Base-by-base conservation (phyloP, 2,329 filamentous ascomycete genomes). In the Ophiostoma australiae region DNA sequence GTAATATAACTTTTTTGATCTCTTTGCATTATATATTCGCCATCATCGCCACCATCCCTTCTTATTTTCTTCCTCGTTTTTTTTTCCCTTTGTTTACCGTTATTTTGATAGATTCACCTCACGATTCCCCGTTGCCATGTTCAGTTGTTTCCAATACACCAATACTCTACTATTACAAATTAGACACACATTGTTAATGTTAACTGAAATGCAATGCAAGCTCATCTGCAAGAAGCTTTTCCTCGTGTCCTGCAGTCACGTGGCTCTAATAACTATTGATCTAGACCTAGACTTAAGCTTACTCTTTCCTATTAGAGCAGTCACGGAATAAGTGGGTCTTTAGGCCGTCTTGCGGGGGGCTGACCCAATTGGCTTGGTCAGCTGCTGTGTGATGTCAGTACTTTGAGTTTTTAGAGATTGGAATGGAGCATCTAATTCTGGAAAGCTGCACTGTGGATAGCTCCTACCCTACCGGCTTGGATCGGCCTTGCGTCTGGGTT, bases 301-400 rank as follows among this genome's bases (percentile, higher is more conserved):
- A 15, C 11, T 58, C n/a, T 27, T 58, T 58, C 52, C 52, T 27
- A 58, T 23, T 58, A 31, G 27, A 27, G n/a, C 1, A 31, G 52
- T 48, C n/a, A 10, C 52, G 10, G 11, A 23, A 27, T 48, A 11
- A 27, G 27, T 69, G 66, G 70, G 70, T 39, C 67, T 71, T 31
- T 55, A n/a, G n/a, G 48, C 48, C 23, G 27, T 23, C 55, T 33
- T 61, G 55, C 23, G 55, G 48, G 15, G 48, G 23, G 55, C 23
- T 61, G 27, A 31, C 55, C 55, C 55, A 61, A 61, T 61, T 61
- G 55, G 55, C 48, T 13, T 3, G n/a, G 20, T 63, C 13, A 6
- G 52, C 52, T 33, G 58, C 58, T 31, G 27, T 63, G 58, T 63
- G 58, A 63, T 63, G 58, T 63, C 58, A 55, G 52, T 55, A 63